These are phyloP conservation scores for Elongisporangium prolatum DNA, from an alignment of 352 stramenopile species.

Conservation along the genomic window DNA sequence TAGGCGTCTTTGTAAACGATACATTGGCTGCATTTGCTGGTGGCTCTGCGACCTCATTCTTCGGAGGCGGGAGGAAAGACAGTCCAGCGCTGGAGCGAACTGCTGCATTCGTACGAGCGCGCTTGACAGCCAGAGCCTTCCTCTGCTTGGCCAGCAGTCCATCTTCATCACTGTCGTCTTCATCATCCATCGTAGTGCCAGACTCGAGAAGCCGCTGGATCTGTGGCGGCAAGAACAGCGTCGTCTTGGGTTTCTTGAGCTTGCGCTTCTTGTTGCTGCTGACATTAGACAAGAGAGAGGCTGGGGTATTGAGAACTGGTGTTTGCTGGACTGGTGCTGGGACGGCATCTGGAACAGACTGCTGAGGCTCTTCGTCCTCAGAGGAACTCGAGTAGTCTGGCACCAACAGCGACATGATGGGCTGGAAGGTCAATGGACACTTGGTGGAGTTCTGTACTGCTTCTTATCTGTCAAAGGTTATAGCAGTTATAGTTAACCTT, in stretches of 20 bases:
- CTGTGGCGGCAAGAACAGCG: constrained; percentile 41
- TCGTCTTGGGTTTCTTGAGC: constrained; percentile 41
- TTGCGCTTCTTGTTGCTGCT: constrained; percentile 28
- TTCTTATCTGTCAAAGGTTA: not conserved
- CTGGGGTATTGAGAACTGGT: not conserved
- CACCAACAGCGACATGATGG: constrained; percentile 43
- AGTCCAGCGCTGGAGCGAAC: constrained; percentile 11
- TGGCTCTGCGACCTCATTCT: constrained; percentile 27
- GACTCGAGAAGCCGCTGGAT: constrained; percentile 57
- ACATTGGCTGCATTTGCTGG: not conserved
- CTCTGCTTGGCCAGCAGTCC: constrained; percentile 52
- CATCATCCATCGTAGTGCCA: constrained; percentile 13
- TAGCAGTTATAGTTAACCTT: not conserved
- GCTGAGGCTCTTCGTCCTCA: constrained; percentile 25
- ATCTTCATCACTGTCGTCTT: constrained; percentile 35
- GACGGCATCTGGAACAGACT: not conserved
- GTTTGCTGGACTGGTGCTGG: not conserved
- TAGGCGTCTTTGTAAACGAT: not conserved
- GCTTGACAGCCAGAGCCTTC: constrained; percentile 32
- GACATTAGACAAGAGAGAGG: constrained; percentile 7
- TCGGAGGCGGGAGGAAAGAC: constrained; percentile 61
- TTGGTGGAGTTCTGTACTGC: not conserved
- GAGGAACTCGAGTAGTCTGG: constrained; percentile 58
- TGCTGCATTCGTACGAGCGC: constrained; percentile 8
- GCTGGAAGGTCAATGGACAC: too few relatives aligned